Percentiles rank a stretch among this genome's conserved stretches.
These are phyloP conservation scores for Hymenotorrendiella dingleyae DNA, from an alignment of 2,329 filamentous ascomycete genomes.

Conservation along the genomic window DNA sequence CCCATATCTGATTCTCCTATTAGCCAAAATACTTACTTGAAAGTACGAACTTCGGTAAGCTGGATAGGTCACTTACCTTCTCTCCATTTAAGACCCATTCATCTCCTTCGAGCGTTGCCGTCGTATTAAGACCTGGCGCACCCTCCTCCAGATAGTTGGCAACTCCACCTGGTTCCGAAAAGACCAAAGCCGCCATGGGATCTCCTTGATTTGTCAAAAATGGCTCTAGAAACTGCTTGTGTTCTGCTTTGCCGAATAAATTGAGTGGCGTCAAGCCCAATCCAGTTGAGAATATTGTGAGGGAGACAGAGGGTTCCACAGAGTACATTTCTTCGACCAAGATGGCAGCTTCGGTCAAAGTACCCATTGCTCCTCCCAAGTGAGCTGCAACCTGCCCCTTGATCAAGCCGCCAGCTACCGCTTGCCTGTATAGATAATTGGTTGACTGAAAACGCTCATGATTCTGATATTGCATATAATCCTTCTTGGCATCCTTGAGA, in stretches of 20 bases:
- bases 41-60: neutral
- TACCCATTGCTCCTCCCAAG: slow-evolving; percentile 38
- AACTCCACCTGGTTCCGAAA: slow-evolving; percentile 44
- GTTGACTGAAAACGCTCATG: slow-evolving; percentile 40
- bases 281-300: slow-evolving; percentile 46
- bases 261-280: slow-evolving; percentile 46
- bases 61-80: slow-evolving; percentile 32
- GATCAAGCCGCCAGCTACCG: slow-evolving; percentile 37
- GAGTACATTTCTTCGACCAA: slow-evolving; percentile 47
- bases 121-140: slow-evolving; percentile 41
- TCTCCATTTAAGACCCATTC: slow-evolving; percentile 47
- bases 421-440: slow-evolving; percentile 38
- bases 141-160: slow-evolving; percentile 45
- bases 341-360: slow-evolving; percentile 42
- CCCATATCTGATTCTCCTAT: no score
- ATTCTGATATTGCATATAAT: neutral
- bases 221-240: slow-evolving; percentile 38
- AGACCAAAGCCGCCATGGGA: slow-evolving; percentile 43
- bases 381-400: slow-evolving; percentile 39
- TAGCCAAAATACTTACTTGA: no score
- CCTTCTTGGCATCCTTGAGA: slow-evolving; percentile 1
- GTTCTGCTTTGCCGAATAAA: slow-evolving; percentile 35
- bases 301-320: slow-evolving; percentile 41
- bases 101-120: slow-evolving; percentile 39
- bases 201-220: slow-evolving; percentile 39